Percentiles rank a stretch among this genome's conserved stretches.
Evolutionary conservation across 2,329 filamentous ascomycete genomes (phyloP).

Genomic region (Aureobasidium sp.): DNA sequence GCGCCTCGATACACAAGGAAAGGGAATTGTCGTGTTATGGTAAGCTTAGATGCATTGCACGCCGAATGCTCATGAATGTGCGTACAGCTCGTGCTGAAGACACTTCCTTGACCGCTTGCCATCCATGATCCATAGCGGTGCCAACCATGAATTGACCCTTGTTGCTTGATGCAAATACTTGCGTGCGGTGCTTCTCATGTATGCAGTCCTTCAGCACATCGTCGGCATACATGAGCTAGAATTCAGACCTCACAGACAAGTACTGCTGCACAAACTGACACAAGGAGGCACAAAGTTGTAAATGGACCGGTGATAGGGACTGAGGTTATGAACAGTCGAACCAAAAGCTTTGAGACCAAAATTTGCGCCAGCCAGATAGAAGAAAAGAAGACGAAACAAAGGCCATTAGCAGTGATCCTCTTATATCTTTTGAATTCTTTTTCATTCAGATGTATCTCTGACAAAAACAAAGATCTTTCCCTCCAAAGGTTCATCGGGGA

Average conservation of each 20-base stretch:
- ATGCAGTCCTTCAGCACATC: not conserved
- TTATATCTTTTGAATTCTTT: conserved; percentile 6
- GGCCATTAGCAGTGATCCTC: conserved; percentile 2
- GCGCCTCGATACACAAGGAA: not conserved
- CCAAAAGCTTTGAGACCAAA: not conserved
- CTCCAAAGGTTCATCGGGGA: not conserved
- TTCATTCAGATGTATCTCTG: conserved; percentile 6
- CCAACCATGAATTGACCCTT: not conserved
- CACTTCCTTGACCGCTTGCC: not conserved
- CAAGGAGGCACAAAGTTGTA: not conserved
- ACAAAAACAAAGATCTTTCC: conserved; percentile 14
- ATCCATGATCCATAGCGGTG: not conserved
- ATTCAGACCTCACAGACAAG: not conserved
- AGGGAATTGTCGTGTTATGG: not conserved
- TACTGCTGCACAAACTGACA: not conserved
- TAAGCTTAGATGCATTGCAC: not conserved
- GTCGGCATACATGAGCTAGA: not conserved
- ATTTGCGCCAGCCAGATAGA: not conserved
- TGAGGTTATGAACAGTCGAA: conserved; percentile 6
- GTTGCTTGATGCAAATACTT: not conserved
- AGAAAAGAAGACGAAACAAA: conserved; percentile 4
- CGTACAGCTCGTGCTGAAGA: not conserved
- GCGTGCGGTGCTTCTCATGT: not conserved
- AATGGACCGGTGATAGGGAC: not conserved
- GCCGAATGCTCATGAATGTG: not conserved